Evolutionary conservation across 73 alveolate species (phyloP).

Genomic region (Halteria grandinella): DNA sequence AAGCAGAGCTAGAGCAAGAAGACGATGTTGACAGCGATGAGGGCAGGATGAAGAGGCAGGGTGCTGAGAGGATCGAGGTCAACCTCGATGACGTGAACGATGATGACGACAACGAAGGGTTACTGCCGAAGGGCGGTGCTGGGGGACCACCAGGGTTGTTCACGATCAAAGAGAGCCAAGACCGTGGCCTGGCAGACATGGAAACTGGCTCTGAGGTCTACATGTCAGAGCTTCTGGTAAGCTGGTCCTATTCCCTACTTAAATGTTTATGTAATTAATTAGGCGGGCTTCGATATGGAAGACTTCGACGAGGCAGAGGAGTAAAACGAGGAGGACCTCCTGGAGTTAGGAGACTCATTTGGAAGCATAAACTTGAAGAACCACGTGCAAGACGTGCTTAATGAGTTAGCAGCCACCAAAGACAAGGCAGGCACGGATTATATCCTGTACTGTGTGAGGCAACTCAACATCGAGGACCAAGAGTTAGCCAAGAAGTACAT

Average conservation of each 20-base stretch:
- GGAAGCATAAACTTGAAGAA: slow-evolving; percentile 77
- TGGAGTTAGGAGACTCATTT: slow-evolving; percentile 84
- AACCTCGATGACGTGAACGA: slow-evolving; percentile 85
- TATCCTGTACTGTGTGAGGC: slow-evolving; percentile 82
- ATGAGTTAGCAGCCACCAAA: slow-evolving; percentile 54
- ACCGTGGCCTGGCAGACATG: slow-evolving; percentile 93
- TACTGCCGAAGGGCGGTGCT: slow-evolving; percentile 35
- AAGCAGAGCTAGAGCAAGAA: slow-evolving; percentile 66
- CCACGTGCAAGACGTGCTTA: slow-evolving; percentile 76
- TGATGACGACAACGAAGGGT: slow-evolving; percentile 80
- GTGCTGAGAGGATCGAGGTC: slow-evolving; percentile 81
- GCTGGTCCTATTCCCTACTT: neutral
- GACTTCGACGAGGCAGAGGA: slow-evolving; percentile 96
- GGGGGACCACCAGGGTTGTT: slow-evolving; percentile 10
- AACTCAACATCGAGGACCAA: slow-evolving; percentile 87
- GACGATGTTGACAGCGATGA: slow-evolving; percentile 66
- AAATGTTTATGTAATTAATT: no score
- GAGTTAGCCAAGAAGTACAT: slow-evolving; percentile 77
- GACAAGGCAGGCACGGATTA: slow-evolving; percentile 81
- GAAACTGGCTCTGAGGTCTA: slow-evolving; percentile 97
- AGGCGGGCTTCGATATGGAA: slow-evolving; percentile 93
- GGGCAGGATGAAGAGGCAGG: no score
- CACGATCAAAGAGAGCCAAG: slow-evolving; percentile 80
- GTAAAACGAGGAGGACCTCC: slow-evolving; percentile 91
- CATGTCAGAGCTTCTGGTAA: slow-evolving; percentile 90